A percentile compares a stretch with the other conserved stretches of the same genome.
Evolutionary conservation across 306 rosid genomes (phyloP).

Genomic region (Glycine tomentella): DNA sequence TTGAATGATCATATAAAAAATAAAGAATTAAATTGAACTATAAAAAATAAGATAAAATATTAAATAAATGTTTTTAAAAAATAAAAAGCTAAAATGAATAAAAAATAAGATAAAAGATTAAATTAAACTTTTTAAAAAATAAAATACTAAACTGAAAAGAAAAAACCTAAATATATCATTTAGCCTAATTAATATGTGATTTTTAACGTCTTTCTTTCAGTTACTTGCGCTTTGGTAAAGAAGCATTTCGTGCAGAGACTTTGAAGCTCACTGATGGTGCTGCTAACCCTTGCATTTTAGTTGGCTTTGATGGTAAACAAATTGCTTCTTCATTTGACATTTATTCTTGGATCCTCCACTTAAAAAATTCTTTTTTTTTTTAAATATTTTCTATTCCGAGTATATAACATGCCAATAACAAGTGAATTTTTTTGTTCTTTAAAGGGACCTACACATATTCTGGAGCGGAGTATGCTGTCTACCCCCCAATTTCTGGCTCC

Average conservation of each 20-base stretch:
- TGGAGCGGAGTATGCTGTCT: conserved; percentile 55
- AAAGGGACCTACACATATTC: conserved; percentile 64
- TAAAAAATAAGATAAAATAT: no score
- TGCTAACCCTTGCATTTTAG: conserved; percentile 69
- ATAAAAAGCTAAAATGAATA: no score
- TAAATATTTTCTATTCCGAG: no score
- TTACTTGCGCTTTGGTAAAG: conserved; percentile 75
- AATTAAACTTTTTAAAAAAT: no score
- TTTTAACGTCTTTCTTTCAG: conserved; percentile 43
- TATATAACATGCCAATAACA: neutral
- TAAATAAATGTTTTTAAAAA: no score
- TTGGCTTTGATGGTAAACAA: conserved; percentile 72
- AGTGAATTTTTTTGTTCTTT: neutral
- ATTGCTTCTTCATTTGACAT: neutral
- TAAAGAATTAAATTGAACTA: no score
- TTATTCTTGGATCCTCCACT: no score
- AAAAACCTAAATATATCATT: no score
- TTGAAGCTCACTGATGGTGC: conserved; percentile 59
- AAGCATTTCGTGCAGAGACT: conserved; percentile 82
- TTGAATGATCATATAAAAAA: no score
- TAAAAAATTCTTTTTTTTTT: no score
- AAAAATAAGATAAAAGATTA: no score
- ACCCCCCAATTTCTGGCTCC: conserved; percentile 58
- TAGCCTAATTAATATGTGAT: neutral
- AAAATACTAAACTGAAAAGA: no score